Evolutionary conservation across 163 green algal species (phyloP), one percentile per base, ranked within the genome.

Genomic region (Chlorella variabilis): DNA sequence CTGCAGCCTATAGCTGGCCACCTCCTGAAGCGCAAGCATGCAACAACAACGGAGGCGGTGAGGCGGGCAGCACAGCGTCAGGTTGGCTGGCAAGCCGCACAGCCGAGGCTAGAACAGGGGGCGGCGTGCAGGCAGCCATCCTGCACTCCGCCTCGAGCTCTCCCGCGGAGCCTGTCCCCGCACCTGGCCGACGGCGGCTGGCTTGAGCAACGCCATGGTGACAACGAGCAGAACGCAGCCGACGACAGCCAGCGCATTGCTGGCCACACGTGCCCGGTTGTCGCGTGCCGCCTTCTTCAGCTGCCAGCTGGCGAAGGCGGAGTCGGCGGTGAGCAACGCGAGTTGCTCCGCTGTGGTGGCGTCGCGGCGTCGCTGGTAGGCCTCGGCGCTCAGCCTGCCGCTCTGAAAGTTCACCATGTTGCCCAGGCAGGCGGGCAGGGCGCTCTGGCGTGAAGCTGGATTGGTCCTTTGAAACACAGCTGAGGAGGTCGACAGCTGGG

Each of bases 311-410:
- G 23, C 9, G 42, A 85, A 85, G 11, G 63, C 58, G 17, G 71
- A 59, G 33, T 78, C 73, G 9, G 58, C 70, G 3, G 49, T 54
- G 41, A 85, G 80, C 17, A 45, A 36, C 29, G 42, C 62, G 25
- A 85, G 61, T 66, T 85, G 51, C 33, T 76, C 33, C 23, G 8
- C 15, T 2, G 80, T 85, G 8, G 54, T 77, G 18, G 1, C 34
- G 41, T 84, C 78, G 0, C 78, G 25, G 6, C 73, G 29, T 2
- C 25, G 51, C 2, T 21, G 34, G 21, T 66, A 75, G 8, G 39
- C 58, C 39, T 48, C 75, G 20, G 39, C n/a, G 18, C 18, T 38
- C 5, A 73, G 27, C n/a, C 41, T 59, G 70, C 70, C 70, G 70
- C 31, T 65, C 13, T 39, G 45, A 65, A 77, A 77, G 4, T 65